Percentiles rank a stretch among this genome's conserved stretches.
These are phyloP conservation scores for Hsuehochloa calcarea DNA, from an alignment of 176 grass and related monocot genomes.

Conservation along the genomic window DNA sequence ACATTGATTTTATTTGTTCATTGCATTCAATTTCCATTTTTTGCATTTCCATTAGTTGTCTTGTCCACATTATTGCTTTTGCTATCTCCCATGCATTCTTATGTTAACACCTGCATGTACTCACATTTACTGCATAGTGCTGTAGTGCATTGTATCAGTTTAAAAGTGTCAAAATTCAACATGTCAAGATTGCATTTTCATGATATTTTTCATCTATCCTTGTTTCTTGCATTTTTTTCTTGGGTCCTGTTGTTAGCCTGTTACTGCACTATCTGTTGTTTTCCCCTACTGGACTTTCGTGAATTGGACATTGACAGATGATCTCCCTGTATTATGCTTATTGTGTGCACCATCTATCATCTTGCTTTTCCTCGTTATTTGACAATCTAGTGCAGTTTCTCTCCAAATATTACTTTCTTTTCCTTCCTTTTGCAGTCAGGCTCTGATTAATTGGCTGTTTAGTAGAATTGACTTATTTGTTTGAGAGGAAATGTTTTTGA, in stretches of 20 bases:
- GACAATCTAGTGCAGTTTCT: neutral
- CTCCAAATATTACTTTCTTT: neutral
- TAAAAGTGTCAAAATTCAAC: neutral
- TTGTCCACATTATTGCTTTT: neutral
- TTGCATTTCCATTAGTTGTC: conserved; percentile 6
- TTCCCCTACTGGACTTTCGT: neutral
- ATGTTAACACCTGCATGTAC: conserved; percentile 9
- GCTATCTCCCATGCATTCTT: neutral
- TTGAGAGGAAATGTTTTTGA: neutral
- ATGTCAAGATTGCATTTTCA: neutral
- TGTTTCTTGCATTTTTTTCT: conserved; percentile 2
- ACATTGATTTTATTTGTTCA: conserved; percentile 13
- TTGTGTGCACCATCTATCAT: neutral
- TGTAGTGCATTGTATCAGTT: neutral
- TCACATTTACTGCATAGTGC: conserved; percentile 10
- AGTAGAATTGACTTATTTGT: neutral
- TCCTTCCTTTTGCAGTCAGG: neutral
- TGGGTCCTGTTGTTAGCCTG: neutral
- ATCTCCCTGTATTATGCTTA: neutral
- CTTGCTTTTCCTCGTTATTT: neutral
- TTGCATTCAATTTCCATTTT: neutral
- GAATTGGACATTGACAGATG: neutral
- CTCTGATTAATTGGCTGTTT: neutral
- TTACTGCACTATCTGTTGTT: neutral
- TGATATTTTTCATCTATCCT: neutral